Conservation (phyloP, 768 basidiomycete genomes). For the Boletus tylopilopsis region DNA sequence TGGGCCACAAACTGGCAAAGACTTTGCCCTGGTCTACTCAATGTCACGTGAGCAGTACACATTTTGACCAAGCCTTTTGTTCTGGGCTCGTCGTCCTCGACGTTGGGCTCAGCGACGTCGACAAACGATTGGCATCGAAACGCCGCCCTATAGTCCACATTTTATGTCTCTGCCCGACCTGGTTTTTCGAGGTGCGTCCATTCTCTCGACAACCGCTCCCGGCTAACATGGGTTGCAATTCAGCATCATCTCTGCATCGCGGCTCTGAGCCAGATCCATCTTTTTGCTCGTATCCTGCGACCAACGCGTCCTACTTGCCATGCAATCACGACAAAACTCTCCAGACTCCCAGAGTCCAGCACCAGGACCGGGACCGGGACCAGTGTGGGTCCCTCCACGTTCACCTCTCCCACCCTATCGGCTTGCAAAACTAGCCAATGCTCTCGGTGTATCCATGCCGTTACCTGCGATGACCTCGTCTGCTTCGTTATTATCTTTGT, state of each 20-base stretch:
- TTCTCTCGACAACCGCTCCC: not conserved
- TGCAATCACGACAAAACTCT: conserved; percentile 16
- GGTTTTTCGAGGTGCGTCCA: conserved; percentile 14
- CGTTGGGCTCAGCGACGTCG: conserved; percentile 8
- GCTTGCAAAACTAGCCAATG: conserved; percentile 81
- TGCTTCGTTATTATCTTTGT: conserved; percentile 9
- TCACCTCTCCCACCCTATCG: conserved; percentile 71
- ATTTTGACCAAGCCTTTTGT: conserved; percentile 9
- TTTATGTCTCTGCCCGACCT: not conserved
- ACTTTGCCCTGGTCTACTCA: too few species aligned
- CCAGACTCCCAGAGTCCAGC: conserved; percentile 8
- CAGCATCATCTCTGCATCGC: conserved; percentile 7
- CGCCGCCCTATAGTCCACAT: not conserved
- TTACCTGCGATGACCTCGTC: conserved; percentile 46
- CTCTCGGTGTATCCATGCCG: conserved; percentile 76
- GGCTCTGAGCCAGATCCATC: not conserved
- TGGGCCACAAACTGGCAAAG: too few species aligned
- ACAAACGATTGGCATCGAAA: not conserved
- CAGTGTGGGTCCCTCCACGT: conserved; percentile 59
- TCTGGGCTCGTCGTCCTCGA: conserved; percentile 9
- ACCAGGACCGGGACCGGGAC: conserved; percentile 1
- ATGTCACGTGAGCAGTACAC: conserved; percentile 19
- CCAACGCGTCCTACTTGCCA: conserved; percentile 1
- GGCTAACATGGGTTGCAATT: not conserved
- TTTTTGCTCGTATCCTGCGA: not conserved